Evolutionary conservation across 768 basidiomycete genomes (phyloP), one percentile per base, ranked within the genome.

Genomic region (Lentinula sp.): DNA sequence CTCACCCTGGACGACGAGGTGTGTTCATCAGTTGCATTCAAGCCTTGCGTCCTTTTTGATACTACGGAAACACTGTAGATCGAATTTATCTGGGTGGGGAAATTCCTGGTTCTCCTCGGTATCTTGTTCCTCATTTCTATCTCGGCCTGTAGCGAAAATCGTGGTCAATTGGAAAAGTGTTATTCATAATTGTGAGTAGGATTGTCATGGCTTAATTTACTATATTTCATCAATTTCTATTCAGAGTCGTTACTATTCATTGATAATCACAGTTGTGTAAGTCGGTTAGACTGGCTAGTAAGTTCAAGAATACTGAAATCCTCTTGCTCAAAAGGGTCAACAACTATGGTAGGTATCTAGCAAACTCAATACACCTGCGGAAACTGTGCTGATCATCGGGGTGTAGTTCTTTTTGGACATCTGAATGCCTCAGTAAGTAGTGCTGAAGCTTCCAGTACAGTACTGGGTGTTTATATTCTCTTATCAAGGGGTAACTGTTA

Each of bases 201-300:
- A 28, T 35, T 23, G 32, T 23, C 55, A 39, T 18, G 42, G 32
- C 48, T 20, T 5, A 28, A 28, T 28, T 28, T 28, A 3, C 28
- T 28, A 28, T 28, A 28, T 3, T 3, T 28, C 28, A 28, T 28
- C 3, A 28, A 0, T 28, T 3, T 28, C 28, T 28, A 16, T 42
- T 6, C 64, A 85, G 85, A 85, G 85, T 69, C 82, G 85, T n/a
- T 86, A 85, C 67, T 85, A 83, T 69, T 73, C 77, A 13, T 65
- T 85, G 62, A 9, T 48, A 20, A 65, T 72, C 67, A 77, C 77
- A 36, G 80, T 80, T 41, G 63, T 82, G 85, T 86, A 67, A 66
- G 83, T 73, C 20, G 13, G 39, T 20, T 20, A 16, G 6, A 15
- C 33, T 3, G 9, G 16, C 5, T 52, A 13, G 12, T 16, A 15